A percentile compares a stretch with the other conserved stretches of the same genome.
Evolutionary conservation across 495 filamentous ascomycete genomes (phyloP).

Genomic region (Penicillium lagena): DNA sequence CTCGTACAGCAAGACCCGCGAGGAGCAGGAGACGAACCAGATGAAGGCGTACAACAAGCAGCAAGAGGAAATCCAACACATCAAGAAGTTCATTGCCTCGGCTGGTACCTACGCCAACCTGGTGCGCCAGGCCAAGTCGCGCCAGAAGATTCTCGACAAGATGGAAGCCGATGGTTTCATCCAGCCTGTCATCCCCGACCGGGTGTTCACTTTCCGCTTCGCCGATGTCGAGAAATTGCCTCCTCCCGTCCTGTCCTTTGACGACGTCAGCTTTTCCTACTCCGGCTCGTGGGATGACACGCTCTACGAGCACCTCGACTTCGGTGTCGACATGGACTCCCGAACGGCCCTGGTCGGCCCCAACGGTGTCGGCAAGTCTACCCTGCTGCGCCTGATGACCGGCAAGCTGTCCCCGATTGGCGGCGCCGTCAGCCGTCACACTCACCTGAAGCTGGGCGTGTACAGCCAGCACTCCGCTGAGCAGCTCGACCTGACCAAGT

Average conservation of each 20-base stretch:
- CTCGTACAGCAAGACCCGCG: constrained; percentile 90
- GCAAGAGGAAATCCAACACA: constrained; percentile 97
- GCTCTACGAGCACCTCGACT: constrained; percentile 91
- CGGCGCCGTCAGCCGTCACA: constrained; percentile 82
- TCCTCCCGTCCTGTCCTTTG: constrained; percentile 91
- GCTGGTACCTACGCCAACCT: constrained; percentile 99
- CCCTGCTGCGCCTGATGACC: constrained; percentile 93
- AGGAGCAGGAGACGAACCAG: constrained; percentile 95
- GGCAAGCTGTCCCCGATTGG: constrained; percentile 82
- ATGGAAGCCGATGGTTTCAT: constrained; percentile 99
- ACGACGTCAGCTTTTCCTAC: constrained; percentile 97
- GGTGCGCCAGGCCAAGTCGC: constrained; percentile 95
- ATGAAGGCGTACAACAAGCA: constrained; percentile 98
- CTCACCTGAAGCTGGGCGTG: constrained; percentile 94
- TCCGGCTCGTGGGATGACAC: constrained; percentile 83
- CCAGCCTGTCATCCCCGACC: constrained; percentile 76
- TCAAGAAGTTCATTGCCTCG: constrained; percentile 99
- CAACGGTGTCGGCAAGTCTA: constrained; percentile 99
- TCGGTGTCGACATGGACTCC: constrained; percentile 99
- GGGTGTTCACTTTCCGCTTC: constrained; percentile 97
- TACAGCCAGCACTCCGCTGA: constrained; percentile 98
- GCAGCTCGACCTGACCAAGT: constrained; percentile 97
- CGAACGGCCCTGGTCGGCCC: constrained; percentile 94
- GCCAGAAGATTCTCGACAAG: constrained; percentile 99
- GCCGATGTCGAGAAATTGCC: constrained; percentile 98